Conservation (phyloP, 2,329 filamentous ascomycete species). For the Aspergillus ochraceus region DNA sequence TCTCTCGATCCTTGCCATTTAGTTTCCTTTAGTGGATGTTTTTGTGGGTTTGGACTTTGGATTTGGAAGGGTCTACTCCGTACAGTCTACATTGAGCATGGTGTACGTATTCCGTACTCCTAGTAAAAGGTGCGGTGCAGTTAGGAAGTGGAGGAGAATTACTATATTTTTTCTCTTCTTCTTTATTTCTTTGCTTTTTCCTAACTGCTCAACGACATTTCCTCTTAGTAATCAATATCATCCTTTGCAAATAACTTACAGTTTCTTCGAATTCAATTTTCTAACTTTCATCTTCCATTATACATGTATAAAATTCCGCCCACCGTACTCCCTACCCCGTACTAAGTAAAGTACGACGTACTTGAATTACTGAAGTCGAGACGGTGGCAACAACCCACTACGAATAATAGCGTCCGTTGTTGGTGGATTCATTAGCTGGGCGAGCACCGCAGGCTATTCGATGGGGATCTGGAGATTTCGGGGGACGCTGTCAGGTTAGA, state of each 20-base stretch:
- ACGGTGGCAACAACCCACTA: not conserved
- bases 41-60: not conserved
- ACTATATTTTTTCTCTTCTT: too few relatives aligned
- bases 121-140: not conserved
- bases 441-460: not conserved
- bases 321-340: too few relatives aligned
- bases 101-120: too few relatives aligned
- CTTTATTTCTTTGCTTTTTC: too few relatives aligned
- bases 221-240: too few relatives aligned
- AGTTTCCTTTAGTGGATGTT: not conserved
- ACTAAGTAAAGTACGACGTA: too few relatives aligned
- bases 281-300: not conserved
- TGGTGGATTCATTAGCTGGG: not conserved
- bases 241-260: too few relatives aligned
- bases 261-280: not conserved
- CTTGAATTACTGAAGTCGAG: not conserved
- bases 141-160: not conserved
- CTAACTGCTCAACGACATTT: too few relatives aligned
- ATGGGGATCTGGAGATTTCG: not conserved
- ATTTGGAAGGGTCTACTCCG: too few relatives aligned
- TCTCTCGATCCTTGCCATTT: not conserved
- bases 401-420: slow-evolving; percentile 1
- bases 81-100: too few relatives aligned
- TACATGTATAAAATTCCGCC: not conserved
- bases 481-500: slow-evolving; percentile 1